A percentile compares a stretch with the other conserved stretches of the same genome.
phyloP scores from a whole-genome alignment of 2,329 filamentous ascomycete genomes.

The Camptophora hylomeconis region DNA sequence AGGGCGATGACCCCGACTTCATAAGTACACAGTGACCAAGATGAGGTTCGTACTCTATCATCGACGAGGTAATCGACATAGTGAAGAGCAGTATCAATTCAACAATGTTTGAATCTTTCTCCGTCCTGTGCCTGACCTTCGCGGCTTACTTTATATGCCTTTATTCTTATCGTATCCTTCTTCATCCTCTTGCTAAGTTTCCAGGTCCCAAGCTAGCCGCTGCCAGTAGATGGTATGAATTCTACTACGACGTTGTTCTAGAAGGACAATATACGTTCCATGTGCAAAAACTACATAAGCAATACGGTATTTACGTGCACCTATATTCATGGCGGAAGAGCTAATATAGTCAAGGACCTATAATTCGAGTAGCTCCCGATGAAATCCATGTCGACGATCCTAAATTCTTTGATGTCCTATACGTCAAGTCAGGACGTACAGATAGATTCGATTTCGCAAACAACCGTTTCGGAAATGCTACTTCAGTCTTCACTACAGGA shows the following conservation, averaged over 20 bases:
- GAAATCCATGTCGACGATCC: constrained; percentile 8
- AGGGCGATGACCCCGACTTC: no score
- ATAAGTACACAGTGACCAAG: no score
- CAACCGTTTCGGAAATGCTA: constrained; percentile 5
- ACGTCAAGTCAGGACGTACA: not conserved
- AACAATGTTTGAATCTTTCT: no score
- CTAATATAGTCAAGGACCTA: no score
- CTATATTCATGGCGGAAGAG: no score
- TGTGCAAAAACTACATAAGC: constrained; percentile 17
- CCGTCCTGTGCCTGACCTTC: no score
- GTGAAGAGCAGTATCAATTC: no score
- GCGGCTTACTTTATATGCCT: no score
- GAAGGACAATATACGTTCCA: constrained; percentile 17
- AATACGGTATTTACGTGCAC: no score
- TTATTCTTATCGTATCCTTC: constrained; percentile 21
- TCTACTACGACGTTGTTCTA: constrained; percentile 19
- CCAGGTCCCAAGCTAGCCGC: constrained; percentile 23
- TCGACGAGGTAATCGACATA: no score
- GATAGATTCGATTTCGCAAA: constrained; percentile 6
- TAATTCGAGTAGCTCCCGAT: constrained; percentile 9
- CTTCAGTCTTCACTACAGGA: constrained; percentile 11
- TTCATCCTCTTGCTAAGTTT: constrained; percentile 21
- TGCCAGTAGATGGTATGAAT: constrained; percentile 19
- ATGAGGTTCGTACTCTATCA: no score
- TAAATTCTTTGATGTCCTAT: constrained; percentile 2